A percentile compares a stretch with the other conserved stretches of the same genome.
Conservation (phyloP, 164 flowering plant species). For the Cinnamomum chago region DNA sequence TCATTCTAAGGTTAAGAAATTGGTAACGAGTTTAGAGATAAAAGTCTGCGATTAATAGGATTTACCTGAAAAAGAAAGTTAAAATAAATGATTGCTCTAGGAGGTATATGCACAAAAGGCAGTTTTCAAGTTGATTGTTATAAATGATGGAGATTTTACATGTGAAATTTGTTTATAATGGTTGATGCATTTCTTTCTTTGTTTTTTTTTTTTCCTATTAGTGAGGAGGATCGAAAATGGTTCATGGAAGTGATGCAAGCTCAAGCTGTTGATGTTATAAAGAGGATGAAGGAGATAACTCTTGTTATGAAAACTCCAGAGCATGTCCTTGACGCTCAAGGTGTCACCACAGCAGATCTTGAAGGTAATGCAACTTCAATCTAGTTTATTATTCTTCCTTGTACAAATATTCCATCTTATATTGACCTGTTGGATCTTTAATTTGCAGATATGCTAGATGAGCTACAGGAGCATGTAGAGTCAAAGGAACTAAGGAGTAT, state of each 20-base stretch:
- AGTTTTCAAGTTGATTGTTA: too few species aligned
- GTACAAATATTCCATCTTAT: not conserved
- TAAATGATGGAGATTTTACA: too few species aligned
- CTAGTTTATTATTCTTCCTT: not conserved
- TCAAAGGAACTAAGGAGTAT: too few species aligned
- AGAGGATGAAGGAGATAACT: slow-evolving; percentile 93
- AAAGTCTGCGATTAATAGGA: too few species aligned
- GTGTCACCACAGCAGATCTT: slow-evolving; percentile 72
- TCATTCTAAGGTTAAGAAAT: too few species aligned
- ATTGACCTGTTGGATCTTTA: not conserved
- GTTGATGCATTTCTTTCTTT: not conserved
- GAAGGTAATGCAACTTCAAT: slow-evolving; percentile 57
- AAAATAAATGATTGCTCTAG: too few species aligned
- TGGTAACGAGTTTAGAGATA: too few species aligned
- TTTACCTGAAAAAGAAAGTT: too few species aligned
- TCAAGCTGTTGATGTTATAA: slow-evolving; percentile 60
- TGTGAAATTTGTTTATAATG: not conserved
- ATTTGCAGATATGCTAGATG: slow-evolving; percentile 80
- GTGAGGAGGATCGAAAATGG: slow-evolving; percentile 94
- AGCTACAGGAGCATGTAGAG: slow-evolving; percentile 95
- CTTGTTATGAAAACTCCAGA: slow-evolving; percentile 92
- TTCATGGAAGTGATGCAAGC: slow-evolving; percentile 97
- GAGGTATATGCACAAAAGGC: too few species aligned
- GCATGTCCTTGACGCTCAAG: slow-evolving; percentile 76
- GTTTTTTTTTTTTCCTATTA: slow-evolving; percentile 16